phyloP scores from a whole-genome alignment of 257 asterid genomes.

The Handroanthus guayacan region DNA sequence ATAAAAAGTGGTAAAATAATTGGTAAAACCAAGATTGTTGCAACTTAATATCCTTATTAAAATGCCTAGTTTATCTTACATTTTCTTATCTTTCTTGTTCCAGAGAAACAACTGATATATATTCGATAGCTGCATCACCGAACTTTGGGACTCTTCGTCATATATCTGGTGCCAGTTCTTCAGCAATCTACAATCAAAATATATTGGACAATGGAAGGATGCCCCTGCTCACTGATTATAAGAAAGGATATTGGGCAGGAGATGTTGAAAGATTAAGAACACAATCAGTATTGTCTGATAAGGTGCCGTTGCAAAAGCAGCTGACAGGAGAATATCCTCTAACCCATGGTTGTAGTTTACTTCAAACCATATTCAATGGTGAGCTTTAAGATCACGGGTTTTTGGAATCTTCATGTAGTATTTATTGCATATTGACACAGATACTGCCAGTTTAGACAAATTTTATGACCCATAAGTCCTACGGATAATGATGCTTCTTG shows the following conservation, averaged over 20 bases:
- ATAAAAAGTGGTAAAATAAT: neutral
- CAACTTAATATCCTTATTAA: neutral
- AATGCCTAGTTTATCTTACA: constrained; percentile 9
- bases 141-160: constrained; percentile 55
- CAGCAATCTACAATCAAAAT: constrained; percentile 41
- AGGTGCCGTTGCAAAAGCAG: constrained; percentile 48
- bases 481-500: neutral
- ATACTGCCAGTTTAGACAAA: neutral
- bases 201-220: constrained; percentile 46
- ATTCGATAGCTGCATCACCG: constrained; percentile 87
- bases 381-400: constrained; percentile 27
- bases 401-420: neutral
- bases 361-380: constrained; percentile 87
- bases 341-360: constrained; percentile 71
- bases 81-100: constrained; percentile 6
- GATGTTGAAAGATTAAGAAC: constrained; percentile 30
- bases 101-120: constrained; percentile 82
- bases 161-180: constrained; percentile 41
- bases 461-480: too few species aligned
- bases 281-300: constrained; percentile 51
- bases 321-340: constrained; percentile 64
- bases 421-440: neutral
- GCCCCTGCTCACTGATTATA: constrained; percentile 63
- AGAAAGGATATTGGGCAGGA: constrained; percentile 37
- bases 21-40: neutral